Evolutionary conservation across 2,329 filamentous ascomycete genomes (phyloP).

Genomic region (Pseudocercospora macadamiae): DNA sequence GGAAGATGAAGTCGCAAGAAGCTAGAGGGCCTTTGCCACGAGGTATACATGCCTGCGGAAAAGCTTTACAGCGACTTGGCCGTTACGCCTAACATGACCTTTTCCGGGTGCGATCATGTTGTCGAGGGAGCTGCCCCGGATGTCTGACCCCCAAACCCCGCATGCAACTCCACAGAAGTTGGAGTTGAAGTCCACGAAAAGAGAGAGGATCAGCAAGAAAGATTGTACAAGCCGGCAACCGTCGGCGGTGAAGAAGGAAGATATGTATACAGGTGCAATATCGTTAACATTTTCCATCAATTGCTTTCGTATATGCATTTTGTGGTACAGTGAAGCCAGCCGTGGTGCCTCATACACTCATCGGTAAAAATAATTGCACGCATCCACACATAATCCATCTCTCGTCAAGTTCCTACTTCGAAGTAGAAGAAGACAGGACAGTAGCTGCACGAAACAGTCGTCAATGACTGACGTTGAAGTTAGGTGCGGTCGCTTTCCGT

Average conservation of each 20-base stretch:
- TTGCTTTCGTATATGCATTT: constrained; percentile 16
- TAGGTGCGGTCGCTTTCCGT: not conserved
- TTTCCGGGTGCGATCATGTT: not conserved
- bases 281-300: not conserved
- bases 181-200: not conserved
- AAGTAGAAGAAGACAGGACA: not conserved
- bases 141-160: constrained; percentile 16
- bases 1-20: not conserved
- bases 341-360: constrained; percentile 7
- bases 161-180: constrained; percentile 4
- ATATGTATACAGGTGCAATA: not conserved
- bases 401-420: not conserved
- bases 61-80: not conserved
- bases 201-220: constrained; percentile 9
- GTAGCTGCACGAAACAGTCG: not conserved
- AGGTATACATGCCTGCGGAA: not conserved
- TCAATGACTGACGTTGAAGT: not conserved
- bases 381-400: not conserved
- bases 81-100: not conserved
- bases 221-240: not conserved
- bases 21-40: not conserved
- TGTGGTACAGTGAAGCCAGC: constrained; percentile 6
- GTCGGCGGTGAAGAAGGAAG: not conserved
- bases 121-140: not conserved
- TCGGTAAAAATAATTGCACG: constrained; percentile 6